A percentile compares a stretch with the other conserved stretches of the same genome.
phyloP scores from a whole-genome alignment of 495 filamentous ascomycete species.

The Hyphodiscus hymeniophilus region DNA sequence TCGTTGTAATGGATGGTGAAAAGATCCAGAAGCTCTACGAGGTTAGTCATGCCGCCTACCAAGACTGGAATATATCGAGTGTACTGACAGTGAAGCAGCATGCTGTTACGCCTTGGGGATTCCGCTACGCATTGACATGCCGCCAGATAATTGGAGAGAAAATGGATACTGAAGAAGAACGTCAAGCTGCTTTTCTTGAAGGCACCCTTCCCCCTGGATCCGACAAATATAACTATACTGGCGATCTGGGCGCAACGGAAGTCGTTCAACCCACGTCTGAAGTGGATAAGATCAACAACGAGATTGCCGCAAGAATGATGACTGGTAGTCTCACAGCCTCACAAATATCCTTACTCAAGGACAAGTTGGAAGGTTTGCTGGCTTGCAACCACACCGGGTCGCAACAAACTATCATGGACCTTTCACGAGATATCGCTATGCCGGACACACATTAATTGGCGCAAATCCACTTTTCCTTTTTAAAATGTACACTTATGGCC shows the following conservation, averaged over 20 bases:
- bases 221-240: conserved; percentile 18
- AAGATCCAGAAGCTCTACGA: conserved; percentile 66
- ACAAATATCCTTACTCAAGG: too few relatives aligned
- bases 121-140: conserved; percentile 61
- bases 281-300: neutral
- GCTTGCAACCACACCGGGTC: too few relatives aligned
- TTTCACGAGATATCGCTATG: too few relatives aligned
- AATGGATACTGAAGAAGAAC: conserved; percentile 28
- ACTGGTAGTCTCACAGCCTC: neutral
- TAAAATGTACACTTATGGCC: too few relatives aligned
- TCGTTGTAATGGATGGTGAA: conserved; percentile 74
- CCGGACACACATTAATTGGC: too few relatives aligned
- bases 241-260: conserved; percentile 2
- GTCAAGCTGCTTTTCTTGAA: conserved; percentile 20
- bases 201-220: conserved; percentile 28
- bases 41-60: conserved; percentile 28
- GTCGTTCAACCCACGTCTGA: neutral
- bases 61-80: neutral
- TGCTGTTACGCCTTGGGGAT: conserved; percentile 43
- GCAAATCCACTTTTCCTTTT: too few relatives aligned
- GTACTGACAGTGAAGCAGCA: conserved; percentile 40
- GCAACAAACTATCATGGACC: too few relatives aligned
- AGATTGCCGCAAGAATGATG: neutral
- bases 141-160: conserved; percentile 39
- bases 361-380: too few relatives aligned